Evolutionary conservation across 495 filamentous ascomycete genomes (phyloP), one percentile per base, ranked within the genome.

Genomic region (Podospora tetraspora): DNA sequence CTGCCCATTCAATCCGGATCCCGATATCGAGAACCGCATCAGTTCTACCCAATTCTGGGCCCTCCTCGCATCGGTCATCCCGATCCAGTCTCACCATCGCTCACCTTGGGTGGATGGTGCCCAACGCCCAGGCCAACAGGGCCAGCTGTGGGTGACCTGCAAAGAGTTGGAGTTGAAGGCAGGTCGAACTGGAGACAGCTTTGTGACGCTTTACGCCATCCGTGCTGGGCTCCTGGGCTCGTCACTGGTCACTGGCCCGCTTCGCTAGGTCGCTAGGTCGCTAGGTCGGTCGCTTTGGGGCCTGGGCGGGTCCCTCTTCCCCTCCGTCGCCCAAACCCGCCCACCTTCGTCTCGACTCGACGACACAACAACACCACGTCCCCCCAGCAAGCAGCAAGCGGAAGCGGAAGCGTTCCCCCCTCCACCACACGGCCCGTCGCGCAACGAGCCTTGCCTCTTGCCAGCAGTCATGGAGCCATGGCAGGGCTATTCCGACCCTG

Each of bases 391-490:
- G 32, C 12, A 9, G 32, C 25, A 34, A 34, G 32, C 32, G 32
- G 27, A 27, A 27, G 27, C 27, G 27, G 27, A 27, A 27, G 27
- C 27, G 27, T 27, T 34, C 11, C 43, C 43, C 43, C 43, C n/a
- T n/a, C 32, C 67, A 71, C 66, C 61, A 58, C 62, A 30, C 56
- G 43, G 11, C 25, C 32, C 21, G 57, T 65, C 37, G 30, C 25
- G 56, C 61, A 32, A 68, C 60, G 27, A 60, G 67, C 43, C 62
- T 69, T 58, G 65, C 63, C 69, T 62, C 59, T 63, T 68, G 63
- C 73, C 72, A 70, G 65, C 76, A 77, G 79, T 79, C 79, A 86
- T 86, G 84, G 84, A 86, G 81, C 83, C 82, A 81, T 86, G 82
- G 82, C 83, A 84, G 78, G 73, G 78, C 69, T 85, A 84, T 73